Base-by-base conservation (phyloP, 2,329 filamentous ascomycete species). In the Aureobasidium musti region DNA sequence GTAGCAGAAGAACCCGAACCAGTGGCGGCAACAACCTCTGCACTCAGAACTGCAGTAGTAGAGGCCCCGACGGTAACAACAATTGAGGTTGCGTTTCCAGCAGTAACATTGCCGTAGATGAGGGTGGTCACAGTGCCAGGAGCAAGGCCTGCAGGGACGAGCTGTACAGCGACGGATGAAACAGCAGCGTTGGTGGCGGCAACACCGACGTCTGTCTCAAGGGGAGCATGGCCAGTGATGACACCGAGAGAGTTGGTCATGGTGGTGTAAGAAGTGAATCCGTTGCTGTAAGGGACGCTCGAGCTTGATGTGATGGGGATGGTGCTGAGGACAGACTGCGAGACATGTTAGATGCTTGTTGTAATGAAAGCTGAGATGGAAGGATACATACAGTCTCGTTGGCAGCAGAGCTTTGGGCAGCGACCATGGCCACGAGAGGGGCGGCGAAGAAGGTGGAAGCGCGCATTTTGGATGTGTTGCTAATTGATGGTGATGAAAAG, bases 231-330 rank as follows among this genome's bases (percentile, higher is more conserved):
- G 68, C 81, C 81, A 50, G 82, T 84, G 56, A 83, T 77, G 45
- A 83, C 81, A 57, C 82, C 82, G 26, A 76, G 69, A 23, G 80
- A 80, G 76, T 84, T 80, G 68, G 82, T 83, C 75, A 79, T 66
- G 28, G 80, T 80, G 30, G 81, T 76, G 75, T 77, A 82, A 65
- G 75, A 71, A 47, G 79, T 82, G 68, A 76, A 75, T 17, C 76
- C 76, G 75, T 83, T 82, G 21, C 72, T 64, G 61, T 64, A 64
- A 21, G 61, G 49, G 23, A 54, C 13, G 59, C 53, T 52, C 53
- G 70, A 69, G 59, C 53, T 52, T 53, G 70, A 69, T 52, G 49
- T 73, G 57, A 71, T 72, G 47, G 64, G 63, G 50, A 53, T 65
- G 63, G 53, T 71, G 41, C 57, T 61, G 43, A 64, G 45, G 10